A percentile compares a stretch with the other conserved stretches of the same genome.
These are phyloP conservation scores for Piedraia hortae DNA, from an alignment of 2,329 filamentous ascomycete species.

Conservation along the genomic window DNA sequence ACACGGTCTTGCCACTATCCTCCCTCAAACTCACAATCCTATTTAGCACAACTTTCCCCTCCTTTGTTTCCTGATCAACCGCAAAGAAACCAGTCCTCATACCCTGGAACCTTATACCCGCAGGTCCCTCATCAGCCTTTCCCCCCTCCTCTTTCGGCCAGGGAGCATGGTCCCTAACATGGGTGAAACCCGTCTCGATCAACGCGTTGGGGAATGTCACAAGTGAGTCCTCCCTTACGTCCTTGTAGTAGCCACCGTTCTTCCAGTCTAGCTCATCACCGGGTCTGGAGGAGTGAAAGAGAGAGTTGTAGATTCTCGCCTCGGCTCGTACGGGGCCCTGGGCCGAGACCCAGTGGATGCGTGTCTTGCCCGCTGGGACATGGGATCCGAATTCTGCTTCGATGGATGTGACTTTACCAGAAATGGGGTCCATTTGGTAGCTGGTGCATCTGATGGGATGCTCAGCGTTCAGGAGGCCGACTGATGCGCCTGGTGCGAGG, in stretches of 20 bases:
- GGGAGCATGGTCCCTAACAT: conserved; percentile 43
- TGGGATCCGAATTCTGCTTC: conserved; percentile 45
- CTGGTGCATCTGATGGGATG: conserved; percentile 40
- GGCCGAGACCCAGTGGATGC: conserved; percentile 69
- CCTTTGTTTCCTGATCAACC: conserved; percentile 38
- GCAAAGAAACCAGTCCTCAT: conserved; percentile 72
- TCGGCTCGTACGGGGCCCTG: conserved; percentile 34
- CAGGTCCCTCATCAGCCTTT: conserved; percentile 26
- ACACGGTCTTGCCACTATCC: conserved; percentile 50
- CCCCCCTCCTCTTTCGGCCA: conserved; percentile 56
- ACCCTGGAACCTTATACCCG: conserved; percentile 70
- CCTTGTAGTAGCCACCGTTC: conserved; percentile 54
- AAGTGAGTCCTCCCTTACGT: conserved; percentile 66
- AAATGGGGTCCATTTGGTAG: conserved; percentile 36
- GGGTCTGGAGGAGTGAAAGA: conserved; percentile 74
- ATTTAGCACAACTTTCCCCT: conserved; percentile 65
- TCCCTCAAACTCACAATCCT: conserved; percentile 81
- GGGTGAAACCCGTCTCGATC: conserved; percentile 59
- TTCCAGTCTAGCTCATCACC: conserved; percentile 31
- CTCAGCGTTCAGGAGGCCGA: conserved; percentile 44
- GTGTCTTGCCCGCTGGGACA: conserved; percentile 17
- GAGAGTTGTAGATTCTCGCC: conserved; percentile 48
- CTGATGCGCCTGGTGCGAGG: conserved; percentile 44
- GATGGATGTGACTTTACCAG: conserved; percentile 38
- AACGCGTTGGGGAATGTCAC: conserved; percentile 50